Conservation (phyloP, 768 basidiomycete genomes). For the Amanita inopinata region DNA sequence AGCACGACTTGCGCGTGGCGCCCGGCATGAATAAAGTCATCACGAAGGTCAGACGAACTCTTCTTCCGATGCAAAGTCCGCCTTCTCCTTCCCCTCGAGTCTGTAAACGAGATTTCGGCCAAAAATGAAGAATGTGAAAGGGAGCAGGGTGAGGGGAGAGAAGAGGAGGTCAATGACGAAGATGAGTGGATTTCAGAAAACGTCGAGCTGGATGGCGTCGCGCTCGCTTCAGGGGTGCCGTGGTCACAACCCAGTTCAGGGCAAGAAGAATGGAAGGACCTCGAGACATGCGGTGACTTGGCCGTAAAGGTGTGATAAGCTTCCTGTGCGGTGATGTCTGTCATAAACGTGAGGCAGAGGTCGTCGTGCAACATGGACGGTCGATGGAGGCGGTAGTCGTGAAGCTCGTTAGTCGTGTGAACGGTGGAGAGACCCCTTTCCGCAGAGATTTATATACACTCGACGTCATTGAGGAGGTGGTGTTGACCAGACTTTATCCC, state of each 20-base stretch:
- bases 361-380: too few species aligned
- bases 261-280: neutral
- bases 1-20: neutral
- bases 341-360: neutral
- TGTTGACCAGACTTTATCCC: too few species aligned
- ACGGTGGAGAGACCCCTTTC: neutral
- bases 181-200: too few species aligned
- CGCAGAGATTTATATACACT: too few species aligned
- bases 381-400: neutral
- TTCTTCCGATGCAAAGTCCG: slow-evolving; percentile 19
- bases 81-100: neutral
- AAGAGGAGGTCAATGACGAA: neutral
- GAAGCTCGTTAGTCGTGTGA: neutral
- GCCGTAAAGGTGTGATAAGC: too few species aligned
- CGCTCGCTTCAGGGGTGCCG: too few species aligned
- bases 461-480: too few species aligned
- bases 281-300: neutral
- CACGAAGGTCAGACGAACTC: slow-evolving; percentile 19
- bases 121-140: neutral
- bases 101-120: too few species aligned
- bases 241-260: neutral
- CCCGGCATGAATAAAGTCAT: slow-evolving; percentile 15
- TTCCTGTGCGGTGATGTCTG: neutral
- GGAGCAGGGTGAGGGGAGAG: neutral
- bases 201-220: too few species aligned